A percentile compares a stretch with the other conserved stretches of the same genome.
phyloP scores from a whole-genome alignment of 2,329 filamentous ascomycete species.

The Clonostachys sp. region DNA sequence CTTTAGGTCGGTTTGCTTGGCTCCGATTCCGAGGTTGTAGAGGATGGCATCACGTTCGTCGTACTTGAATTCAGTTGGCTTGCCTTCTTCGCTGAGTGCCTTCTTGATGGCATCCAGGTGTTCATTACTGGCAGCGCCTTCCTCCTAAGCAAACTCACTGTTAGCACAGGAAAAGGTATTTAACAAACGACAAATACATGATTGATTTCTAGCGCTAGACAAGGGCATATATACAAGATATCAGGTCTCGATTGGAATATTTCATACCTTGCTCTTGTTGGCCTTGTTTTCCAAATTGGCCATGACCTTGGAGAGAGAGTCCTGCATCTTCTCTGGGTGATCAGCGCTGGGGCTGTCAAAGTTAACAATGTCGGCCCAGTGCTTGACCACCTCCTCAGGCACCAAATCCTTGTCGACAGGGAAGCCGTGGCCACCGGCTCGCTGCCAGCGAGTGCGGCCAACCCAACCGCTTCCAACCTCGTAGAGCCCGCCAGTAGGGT shows the following conservation, averaged over 20 bases:
- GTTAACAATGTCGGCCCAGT: conserved; percentile 75
- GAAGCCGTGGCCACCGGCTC: conserved; percentile 85
- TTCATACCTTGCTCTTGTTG: conserved; percentile 62
- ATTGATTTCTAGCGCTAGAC: background rate
- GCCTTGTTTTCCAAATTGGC: conserved; percentile 80
- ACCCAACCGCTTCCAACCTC: conserved; percentile 95
- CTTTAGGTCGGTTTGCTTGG: conserved; percentile 82
- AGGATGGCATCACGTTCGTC: conserved; percentile 86
- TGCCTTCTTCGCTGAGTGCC: conserved; percentile 66
- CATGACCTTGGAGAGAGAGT: conserved; percentile 71
- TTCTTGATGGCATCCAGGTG: conserved; percentile 72
- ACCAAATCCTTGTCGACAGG: conserved; percentile 78
- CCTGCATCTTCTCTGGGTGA: conserved; percentile 74
- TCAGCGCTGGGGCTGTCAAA: conserved; percentile 88
- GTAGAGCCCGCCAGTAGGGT: conserved; percentile 81
- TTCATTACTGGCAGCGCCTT: conserved; percentile 45
- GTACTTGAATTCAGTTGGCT: conserved; percentile 74
- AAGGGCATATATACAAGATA: background rate
- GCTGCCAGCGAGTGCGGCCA: conserved; percentile 90
- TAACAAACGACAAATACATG: conserved; percentile 1
- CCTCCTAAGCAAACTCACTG: conserved; percentile 10
- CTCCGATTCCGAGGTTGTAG: conserved; percentile 92
- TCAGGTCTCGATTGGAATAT: background rate
- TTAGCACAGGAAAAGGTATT: background rate
- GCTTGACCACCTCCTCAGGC: conserved; percentile 74